Base-by-base conservation (phyloP, 352 stramenopile species). In the Pelagophyceae sp. region DNA sequence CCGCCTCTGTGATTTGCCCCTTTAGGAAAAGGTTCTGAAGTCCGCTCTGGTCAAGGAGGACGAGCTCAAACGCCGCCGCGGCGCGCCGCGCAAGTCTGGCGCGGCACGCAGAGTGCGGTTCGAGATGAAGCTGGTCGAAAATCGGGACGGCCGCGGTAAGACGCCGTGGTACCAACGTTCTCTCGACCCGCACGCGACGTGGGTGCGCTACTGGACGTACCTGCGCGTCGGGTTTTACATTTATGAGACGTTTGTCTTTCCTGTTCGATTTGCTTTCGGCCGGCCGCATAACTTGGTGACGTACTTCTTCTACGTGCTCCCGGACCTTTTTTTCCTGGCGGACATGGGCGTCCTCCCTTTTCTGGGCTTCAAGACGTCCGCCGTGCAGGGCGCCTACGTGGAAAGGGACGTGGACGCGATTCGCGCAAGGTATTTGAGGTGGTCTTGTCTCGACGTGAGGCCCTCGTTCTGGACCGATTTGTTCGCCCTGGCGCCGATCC, bases 401-500 rank as follows among this genome's bases (percentile, higher is more conserved):
- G 63, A 54, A 15, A 77, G 0, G 27, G 40, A 77, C 50, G 27
- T 33, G 27, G 35, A 27, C 27, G 27, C 29, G 25, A 77, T 77
- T 72, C n/a, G 35, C 29, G n/a, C 23, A 31, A n/a, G 72, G n/a
- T 77, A 77, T 31, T 70, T 37, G 31, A 72, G 72, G 17, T 35
- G 72, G 72, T 25, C 35, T n/a, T 33, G 31, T 17, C 35, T 77
- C 38, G 11, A 19, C 37, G 45, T 23, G 11, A 64, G 23, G 25
- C 63, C 45, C 72, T 40, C 29, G 15, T 79, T 78, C 45, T 77
- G 40, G 25, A 25, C 79, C 3, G 70, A 78, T 38, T 23, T 79
- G 45, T n/a, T 79, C 25, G 76, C 70, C 70, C 38, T 79, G 27
- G 6, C 69, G 54, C 76, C 76, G 0, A 72, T 79, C 76, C 72